Percentiles rank a stretch among this genome's conserved stretches.
Evolutionary conservation across 2,329 filamentous ascomycete species (phyloP).

Genomic region (Fusarium newnesense): DNA sequence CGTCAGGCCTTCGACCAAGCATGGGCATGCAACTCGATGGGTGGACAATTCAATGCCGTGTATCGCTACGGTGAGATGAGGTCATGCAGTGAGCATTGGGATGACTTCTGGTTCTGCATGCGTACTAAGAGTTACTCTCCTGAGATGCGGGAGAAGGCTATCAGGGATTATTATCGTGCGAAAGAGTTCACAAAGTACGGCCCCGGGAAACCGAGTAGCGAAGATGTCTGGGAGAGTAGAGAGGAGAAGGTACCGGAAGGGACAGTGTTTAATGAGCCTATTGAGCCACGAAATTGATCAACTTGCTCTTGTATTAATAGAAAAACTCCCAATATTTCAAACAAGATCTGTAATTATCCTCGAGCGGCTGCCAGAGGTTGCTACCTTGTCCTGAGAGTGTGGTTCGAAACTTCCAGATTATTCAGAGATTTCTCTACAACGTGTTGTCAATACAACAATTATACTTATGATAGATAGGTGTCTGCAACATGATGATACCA

Average conservation of each 20-base stretch:
- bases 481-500: neutral
- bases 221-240: conserved; percentile 89
- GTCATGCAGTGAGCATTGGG: conserved; percentile 85
- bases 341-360: neutral
- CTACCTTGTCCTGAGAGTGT: too few species aligned
- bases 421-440: neutral
- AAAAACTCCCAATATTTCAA: neutral
- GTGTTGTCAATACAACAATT: neutral
- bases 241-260: conserved; percentile 65
- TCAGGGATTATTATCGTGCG: conserved; percentile 74
- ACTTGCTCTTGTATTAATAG: neutral
- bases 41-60: conserved; percentile 89
- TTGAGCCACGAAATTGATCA: conserved; percentile 45
- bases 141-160: conserved; percentile 67
- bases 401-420: neutral
- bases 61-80: conserved; percentile 86
- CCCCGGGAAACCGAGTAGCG: conserved; percentile 74
- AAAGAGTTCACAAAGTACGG: conserved; percentile 74
- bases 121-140: conserved; percentile 73
- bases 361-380: neutral
- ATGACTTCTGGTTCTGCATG: conserved; percentile 99
- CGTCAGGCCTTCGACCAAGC: conserved; percentile 90
- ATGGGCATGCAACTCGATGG: conserved; percentile 92
- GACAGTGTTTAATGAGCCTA: conserved; percentile 56
- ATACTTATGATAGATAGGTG: too few species aligned